A percentile compares a stretch with the other conserved stretches of the same genome.
Conservation (phyloP, 257 asterid genomes). For the Gentiana dahurica region DNA sequence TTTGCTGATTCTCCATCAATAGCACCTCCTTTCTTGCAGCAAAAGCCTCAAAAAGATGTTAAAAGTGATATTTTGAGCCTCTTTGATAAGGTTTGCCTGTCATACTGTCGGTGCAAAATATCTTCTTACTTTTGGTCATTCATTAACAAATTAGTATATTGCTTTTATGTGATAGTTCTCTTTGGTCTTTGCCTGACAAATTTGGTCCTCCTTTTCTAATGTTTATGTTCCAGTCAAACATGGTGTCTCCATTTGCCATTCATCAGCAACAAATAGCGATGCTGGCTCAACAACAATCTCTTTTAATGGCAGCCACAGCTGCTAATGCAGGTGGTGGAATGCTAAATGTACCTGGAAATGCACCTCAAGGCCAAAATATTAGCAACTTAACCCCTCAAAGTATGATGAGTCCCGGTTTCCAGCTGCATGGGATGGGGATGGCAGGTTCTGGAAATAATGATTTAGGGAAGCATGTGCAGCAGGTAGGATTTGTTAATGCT, state of each 20-base stretch:
- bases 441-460: conserved; percentile 50
- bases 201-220: background rate
- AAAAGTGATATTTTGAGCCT: conserved; percentile 94
- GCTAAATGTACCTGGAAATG: conserved; percentile 35
- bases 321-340: conserved; percentile 49
- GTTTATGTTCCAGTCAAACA: conserved; percentile 41
- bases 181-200: background rate
- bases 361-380: conserved; percentile 44
- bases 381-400: conserved; percentile 44
- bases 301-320: conserved; percentile 69
- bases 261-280: conserved; percentile 87
- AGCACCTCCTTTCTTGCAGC: conserved; percentile 31
- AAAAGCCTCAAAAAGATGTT: conserved; percentile 61
- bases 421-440: conserved; percentile 59
- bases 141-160: background rate
- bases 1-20: conserved; percentile 61
- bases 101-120: conserved; percentile 4
- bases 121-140: background rate
- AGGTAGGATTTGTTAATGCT: conserved; percentile 33
- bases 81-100: conserved; percentile 73
- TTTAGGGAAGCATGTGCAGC: conserved; percentile 58
- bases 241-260: conserved; percentile 55
- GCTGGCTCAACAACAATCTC: conserved; percentile 80
- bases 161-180: too few species aligned
- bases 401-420: conserved; percentile 66